phyloP scores from a whole-genome alignment of 176 grass and related monocot species.

The Stipa capillata region DNA sequence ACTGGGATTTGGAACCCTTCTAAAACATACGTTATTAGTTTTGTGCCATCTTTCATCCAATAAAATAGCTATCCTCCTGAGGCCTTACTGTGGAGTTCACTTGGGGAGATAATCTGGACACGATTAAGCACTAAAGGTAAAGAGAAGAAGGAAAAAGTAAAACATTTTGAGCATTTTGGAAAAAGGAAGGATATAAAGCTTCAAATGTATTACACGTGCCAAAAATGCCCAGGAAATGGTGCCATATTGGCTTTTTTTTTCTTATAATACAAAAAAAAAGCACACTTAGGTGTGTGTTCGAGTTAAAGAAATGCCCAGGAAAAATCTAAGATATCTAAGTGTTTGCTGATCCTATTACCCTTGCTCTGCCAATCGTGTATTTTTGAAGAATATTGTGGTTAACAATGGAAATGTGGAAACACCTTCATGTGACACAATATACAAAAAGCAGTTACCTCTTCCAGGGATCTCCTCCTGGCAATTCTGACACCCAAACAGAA shows the following conservation, averaged over 20 bases:
- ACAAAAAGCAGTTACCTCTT: slow-evolving; percentile 40
- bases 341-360: not conserved
- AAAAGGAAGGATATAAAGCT: not conserved
- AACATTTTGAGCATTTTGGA: not conserved
- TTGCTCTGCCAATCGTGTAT: not conserved
- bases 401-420: slow-evolving; percentile 10
- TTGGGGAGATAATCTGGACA: not conserved
- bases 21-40: not conserved
- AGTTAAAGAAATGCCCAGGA: not conserved
- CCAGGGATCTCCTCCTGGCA: slow-evolving; percentile 54
- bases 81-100: not conserved
- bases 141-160: not conserved
- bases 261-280: too few species aligned
- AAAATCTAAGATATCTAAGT: not conserved
- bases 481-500: slow-evolving; percentile 92
- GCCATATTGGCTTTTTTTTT: too few species aligned
- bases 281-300: too few species aligned
- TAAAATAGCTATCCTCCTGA: not conserved
- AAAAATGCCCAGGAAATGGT: not conserved
- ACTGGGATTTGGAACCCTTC: not conserved
- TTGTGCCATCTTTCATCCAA: not conserved
- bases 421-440: not conserved
- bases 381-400: slow-evolving; percentile 10
- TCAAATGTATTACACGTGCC: not conserved
- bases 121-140: not conserved